These are phyloP conservation scores for Xylariaceae sp. DNA, from an alignment of 2,329 filamentous ascomycete genomes.

Conservation along the genomic window DNA sequence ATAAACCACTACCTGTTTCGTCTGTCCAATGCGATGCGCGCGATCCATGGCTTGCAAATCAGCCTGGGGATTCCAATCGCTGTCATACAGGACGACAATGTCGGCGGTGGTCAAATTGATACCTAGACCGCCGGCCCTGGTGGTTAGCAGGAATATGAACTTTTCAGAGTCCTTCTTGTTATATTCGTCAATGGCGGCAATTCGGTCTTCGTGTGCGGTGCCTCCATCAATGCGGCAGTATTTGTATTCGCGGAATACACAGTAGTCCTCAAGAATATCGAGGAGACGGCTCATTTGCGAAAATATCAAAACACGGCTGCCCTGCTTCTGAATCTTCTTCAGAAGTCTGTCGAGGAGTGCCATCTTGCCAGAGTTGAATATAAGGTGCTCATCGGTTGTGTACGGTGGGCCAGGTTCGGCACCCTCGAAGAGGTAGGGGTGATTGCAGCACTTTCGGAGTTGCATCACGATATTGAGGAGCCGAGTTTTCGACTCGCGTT, in stretches of 20 bases:
- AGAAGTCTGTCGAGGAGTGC: constrained; percentile 90
- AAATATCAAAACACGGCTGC: constrained; percentile 95
- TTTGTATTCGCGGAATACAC: constrained; percentile 87
- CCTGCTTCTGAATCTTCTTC: constrained; percentile 73
- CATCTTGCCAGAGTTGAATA: constrained; percentile 97
- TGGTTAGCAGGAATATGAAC: constrained; percentile 93
- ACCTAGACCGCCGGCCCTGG: constrained; percentile 87
- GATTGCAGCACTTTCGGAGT: constrained; percentile 96
- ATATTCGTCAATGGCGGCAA: constrained; percentile 96
- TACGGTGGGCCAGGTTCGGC: constrained; percentile 96
- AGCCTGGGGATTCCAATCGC: constrained; percentile 97
- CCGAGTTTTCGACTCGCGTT: constrained; percentile 94
- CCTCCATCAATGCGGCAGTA: constrained; percentile 97
- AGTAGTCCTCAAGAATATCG: constrained; percentile 97
- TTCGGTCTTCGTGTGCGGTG: constrained; percentile 95
- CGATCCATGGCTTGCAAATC: constrained; percentile 99
- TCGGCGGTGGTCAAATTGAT: constrained; percentile 96
- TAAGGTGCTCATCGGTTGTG: constrained; percentile 92
- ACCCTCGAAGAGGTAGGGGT: constrained; percentile 95
- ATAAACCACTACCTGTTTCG: constrained; percentile 95
- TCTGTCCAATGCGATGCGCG: constrained; percentile 96
- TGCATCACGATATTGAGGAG: constrained; percentile 99
- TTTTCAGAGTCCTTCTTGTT: constrained; percentile 94
- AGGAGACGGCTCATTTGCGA: constrained; percentile 98
- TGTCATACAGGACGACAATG: constrained; percentile 94